phyloP scores from a whole-genome alignment of 495 filamentous ascomycete genomes.

The Pyrenula aspistea region DNA sequence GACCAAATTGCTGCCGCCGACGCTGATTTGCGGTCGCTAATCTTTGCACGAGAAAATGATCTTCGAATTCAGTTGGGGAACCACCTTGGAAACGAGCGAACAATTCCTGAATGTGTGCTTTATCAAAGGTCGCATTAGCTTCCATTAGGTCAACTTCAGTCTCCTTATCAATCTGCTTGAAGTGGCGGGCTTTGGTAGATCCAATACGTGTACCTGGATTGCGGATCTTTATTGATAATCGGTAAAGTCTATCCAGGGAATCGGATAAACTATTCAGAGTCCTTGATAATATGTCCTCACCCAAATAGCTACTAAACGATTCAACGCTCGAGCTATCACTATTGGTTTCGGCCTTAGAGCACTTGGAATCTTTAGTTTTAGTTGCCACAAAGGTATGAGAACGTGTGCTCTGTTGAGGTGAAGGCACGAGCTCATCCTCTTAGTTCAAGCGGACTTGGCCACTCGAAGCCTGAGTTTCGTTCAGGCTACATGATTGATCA shows the following conservation, averaged over 20 bases:
- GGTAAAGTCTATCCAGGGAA: conserved; percentile 12
- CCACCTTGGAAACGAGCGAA: conserved; percentile 1
- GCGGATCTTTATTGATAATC: conserved; percentile 11
- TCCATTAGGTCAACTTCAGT: conserved; percentile 9
- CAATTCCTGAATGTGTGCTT: conserved; percentile 6
- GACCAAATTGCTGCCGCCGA: conserved; percentile 14
- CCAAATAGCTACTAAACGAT: not conserved
- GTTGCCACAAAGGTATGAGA: too few relatives aligned
- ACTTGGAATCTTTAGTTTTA: too few relatives aligned
- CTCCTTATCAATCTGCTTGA: conserved; percentile 6
- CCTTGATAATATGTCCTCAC: not conserved
- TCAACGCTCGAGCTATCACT: conserved; percentile 3
- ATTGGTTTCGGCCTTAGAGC: not conserved
- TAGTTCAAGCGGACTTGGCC: too few relatives aligned
- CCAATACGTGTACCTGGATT: conserved; percentile 10
- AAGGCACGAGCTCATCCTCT: too few relatives aligned
- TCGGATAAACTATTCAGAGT: conserved; percentile 5
- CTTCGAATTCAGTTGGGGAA: not conserved
- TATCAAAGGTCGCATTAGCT: conserved; percentile 2
- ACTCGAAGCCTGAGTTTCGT: too few relatives aligned
- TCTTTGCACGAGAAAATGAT: conserved; percentile 10
- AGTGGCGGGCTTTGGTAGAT: conserved; percentile 6
- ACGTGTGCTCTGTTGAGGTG: too few relatives aligned
- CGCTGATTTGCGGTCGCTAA: conserved; percentile 10
- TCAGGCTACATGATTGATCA: not conserved